A percentile compares a stretch with the other conserved stretches of the same genome.
phyloP scores from a whole-genome alignment of 2,329 filamentous ascomycete species.

The Sporothrix curviconia region DNA sequence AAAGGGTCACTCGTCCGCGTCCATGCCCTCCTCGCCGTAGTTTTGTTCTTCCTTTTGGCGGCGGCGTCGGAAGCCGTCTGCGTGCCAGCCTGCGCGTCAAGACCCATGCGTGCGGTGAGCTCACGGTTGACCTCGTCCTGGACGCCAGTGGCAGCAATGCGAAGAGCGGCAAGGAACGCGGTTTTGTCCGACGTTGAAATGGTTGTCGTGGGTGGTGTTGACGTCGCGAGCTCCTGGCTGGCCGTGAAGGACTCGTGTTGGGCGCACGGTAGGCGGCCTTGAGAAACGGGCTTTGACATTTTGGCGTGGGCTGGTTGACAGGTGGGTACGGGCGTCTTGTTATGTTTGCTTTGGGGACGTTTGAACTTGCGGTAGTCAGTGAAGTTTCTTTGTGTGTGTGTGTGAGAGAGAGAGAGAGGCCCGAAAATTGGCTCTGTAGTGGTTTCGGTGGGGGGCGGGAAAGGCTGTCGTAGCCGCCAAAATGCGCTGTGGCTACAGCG shows the following conservation, averaged over 20 bases:
- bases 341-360: background rate
- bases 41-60: slow-evolving; percentile 64
- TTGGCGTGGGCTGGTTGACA: background rate
- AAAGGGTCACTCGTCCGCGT: slow-evolving; percentile 50
- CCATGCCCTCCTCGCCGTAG: slow-evolving; percentile 75
- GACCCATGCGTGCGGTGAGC: slow-evolving; percentile 67
- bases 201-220: slow-evolving; percentile 24
- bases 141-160: slow-evolving; percentile 48
- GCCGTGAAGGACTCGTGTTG: slow-evolving; percentile 13
- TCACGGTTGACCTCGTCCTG: slow-evolving; percentile 64
- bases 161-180: slow-evolving; percentile 53
- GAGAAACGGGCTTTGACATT: slow-evolving; percentile 3
- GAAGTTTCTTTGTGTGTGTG: no score
- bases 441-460: background rate
- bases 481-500: no score
- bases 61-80: slow-evolving; percentile 38
- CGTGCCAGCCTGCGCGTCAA: slow-evolving; percentile 49
- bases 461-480: no score
- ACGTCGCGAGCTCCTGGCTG: slow-evolving; percentile 17
- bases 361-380: no score
- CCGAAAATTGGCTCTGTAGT: background rate
- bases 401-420: no score
- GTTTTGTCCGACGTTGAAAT: slow-evolving; percentile 40
- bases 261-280: slow-evolving; percentile 14
- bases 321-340: background rate